Conservation (phyloP, 768 basidiomycete genomes). For the Boletus vermiculosoides region DNA sequence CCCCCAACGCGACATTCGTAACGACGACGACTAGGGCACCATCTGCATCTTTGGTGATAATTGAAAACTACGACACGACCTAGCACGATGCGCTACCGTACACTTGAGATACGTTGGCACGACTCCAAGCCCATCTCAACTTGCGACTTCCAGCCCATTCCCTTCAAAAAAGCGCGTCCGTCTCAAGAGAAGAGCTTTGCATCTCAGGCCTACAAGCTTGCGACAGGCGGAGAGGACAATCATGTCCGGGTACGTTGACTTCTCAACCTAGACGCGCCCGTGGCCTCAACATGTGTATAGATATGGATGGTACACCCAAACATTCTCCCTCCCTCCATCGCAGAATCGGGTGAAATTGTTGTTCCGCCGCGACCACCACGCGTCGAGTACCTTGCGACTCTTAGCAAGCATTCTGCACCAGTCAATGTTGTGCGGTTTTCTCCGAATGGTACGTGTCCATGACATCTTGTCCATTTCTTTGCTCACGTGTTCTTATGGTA, state of each 20-base stretch:
- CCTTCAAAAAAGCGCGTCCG: conserved; percentile 80
- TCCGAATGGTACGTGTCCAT: conserved; percentile 70
- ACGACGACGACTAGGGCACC: conserved; percentile 8
- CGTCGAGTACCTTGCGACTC: conserved; percentile 93
- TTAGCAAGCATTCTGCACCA: conserved; percentile 88
- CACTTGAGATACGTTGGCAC: conserved; percentile 95
- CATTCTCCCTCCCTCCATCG: conserved; percentile 64
- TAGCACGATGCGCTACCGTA: conserved; percentile 73
- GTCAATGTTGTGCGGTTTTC: conserved; percentile 97
- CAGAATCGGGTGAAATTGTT: conserved; percentile 34
- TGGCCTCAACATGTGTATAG: conserved; percentile 38
- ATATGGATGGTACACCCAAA: conserved; percentile 96
- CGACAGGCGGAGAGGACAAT: conserved; percentile 95
- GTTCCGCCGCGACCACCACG: conserved; percentile 64
- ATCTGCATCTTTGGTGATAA: not conserved
- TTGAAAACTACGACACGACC: conserved; percentile 2
- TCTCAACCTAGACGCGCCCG: conserved; percentile 10
- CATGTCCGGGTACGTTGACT: conserved; percentile 81
- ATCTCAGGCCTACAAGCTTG: conserved; percentile 81
- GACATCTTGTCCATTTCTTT: not conserved
- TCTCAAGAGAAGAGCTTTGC: conserved; percentile 53
- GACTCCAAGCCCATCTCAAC: conserved; percentile 94
- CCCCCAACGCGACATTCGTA: conserved; percentile 4
- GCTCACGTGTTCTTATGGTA: conserved; percentile 3
- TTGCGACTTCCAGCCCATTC: conserved; percentile 89